Conservation (phyloP, 148 eudicot species). For the Vaccinium vitisidaea region DNA sequence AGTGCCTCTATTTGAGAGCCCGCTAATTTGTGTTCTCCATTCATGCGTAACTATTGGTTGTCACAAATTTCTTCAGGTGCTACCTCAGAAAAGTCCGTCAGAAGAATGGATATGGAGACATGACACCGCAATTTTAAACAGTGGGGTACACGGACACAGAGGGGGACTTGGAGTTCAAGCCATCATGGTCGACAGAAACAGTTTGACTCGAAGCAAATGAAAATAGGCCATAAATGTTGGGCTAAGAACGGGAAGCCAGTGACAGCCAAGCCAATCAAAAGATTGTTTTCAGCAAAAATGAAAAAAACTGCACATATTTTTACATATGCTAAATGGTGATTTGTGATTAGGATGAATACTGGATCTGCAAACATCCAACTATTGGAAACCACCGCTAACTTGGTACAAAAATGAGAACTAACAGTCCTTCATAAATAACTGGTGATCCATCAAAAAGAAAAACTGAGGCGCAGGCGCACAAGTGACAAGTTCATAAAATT, state of each 20-base stretch:
- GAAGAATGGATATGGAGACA: no score
- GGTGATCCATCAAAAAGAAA: not conserved
- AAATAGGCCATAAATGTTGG: not conserved
- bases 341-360: no score
- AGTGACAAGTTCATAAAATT: not conserved
- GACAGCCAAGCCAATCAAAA: not conserved
- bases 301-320: not conserved
- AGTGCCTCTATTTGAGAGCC: not conserved
- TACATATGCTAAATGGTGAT: no score
- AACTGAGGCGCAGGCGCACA: not conserved
- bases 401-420: no score
- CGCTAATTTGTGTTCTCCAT: not conserved
- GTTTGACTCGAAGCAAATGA: not conserved
- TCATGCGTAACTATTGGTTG: not conserved
- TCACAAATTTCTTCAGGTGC: not conserved
- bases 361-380: no score
- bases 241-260: not conserved
- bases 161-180: not conserved
- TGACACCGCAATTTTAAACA: not conserved
- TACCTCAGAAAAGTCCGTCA: not conserved
- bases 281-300: not conserved
- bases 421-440: no score
- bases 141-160: not conserved
- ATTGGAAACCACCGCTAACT: no score
- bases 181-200: not conserved